Evolutionary conservation across 352 stramenopile genomes (phyloP).

Genomic region (Phytophthora cryptogea): DNA sequence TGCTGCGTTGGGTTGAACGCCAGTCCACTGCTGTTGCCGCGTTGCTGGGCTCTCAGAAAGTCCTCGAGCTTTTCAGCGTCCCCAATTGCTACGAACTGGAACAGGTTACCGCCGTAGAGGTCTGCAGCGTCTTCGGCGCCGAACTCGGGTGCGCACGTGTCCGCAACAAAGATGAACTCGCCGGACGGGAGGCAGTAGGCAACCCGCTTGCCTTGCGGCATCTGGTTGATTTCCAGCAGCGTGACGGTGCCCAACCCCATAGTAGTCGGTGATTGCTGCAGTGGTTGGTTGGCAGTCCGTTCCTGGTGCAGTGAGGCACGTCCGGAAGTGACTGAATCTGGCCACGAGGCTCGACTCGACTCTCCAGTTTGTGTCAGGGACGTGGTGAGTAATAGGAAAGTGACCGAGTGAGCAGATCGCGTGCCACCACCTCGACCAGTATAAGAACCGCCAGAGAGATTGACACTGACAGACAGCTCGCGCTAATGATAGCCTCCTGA

Average conservation of each 20-base stretch:
- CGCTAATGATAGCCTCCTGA: constrained; percentile 42
- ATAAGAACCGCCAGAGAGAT: constrained; percentile 37
- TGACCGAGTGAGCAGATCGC: constrained; percentile 16
- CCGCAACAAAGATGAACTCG: constrained; percentile 76
- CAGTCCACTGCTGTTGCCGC: constrained; percentile 9
- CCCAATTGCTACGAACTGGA: constrained; percentile 52
- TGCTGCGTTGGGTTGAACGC: constrained; percentile 30
- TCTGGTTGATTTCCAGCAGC: constrained; percentile 65
- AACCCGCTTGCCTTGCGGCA: constrained; percentile 50
- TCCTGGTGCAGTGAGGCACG: constrained; percentile 14
- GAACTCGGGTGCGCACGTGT: constrained; percentile 52
- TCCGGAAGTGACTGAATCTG: constrained; percentile 20
- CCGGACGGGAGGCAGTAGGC: constrained; percentile 73
- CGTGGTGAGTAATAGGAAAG: constrained; percentile 17
- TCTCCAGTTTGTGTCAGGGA: neutral
- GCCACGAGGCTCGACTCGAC: neutral
- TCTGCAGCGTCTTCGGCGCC: constrained; percentile 29
- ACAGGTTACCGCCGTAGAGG: constrained; percentile 69
- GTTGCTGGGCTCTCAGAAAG: constrained; percentile 43
- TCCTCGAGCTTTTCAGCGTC: constrained; percentile 74
- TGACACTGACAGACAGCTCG: constrained; percentile 28
- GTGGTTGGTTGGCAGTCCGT: neutral
- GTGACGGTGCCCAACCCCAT: constrained; percentile 63
- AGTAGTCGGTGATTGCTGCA: constrained; percentile 7
- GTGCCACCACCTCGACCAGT: constrained; percentile 9